Evolutionary conservation across 345 rosid genomes (phyloP), one percentile per base, ranked within the genome.

Genomic region (Trapa bicornis): DNA sequence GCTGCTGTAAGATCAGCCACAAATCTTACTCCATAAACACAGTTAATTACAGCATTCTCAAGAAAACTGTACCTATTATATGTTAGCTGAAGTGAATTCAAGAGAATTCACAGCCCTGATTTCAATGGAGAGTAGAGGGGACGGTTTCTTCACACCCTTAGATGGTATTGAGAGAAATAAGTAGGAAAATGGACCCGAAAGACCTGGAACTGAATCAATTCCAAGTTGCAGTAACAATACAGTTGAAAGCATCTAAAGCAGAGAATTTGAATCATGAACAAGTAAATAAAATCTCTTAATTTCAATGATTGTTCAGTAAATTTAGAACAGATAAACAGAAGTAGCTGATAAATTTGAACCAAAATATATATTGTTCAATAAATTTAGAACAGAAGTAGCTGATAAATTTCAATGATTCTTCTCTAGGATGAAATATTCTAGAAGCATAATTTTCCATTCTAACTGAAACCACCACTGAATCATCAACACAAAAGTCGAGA

Each of bases 121-220:
- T 70, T 75, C 88, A 41, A 93, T 84, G 68, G 90, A 94, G 67
- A 93, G 94, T 76, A 86, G 94, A 74, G 84, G 75, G 71, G 84
- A 89, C 65, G 78, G 79, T 78, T 86, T 92, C 70, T 88, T 91
- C 57, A 90, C 89, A 69, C 98, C 97, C 86, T 88, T 93, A 36
- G 89, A 88, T 74, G 92, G 94, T 72, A 90, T 93, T 9, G 96
- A 87, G 42, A 93, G 87, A 81, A 93, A 80, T 89, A 90, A 81
- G 80, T 90, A 93, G 54, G 97, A 87, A 66, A 93, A 94, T 56
- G 97, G 97, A 45, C 97, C 96, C 72, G 88, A 67, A 83, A 92
- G 82, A 68, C 89, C 86, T 67, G 98, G 98, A 70, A 92, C 83
- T 1, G 98, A 90, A 13, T 93, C 84, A 22, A 90, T 86, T 72